Evolutionary conservation across 1,284 basidiomycete genomes (phyloP).

Genomic region (Pisolithus thermaeus): DNA sequence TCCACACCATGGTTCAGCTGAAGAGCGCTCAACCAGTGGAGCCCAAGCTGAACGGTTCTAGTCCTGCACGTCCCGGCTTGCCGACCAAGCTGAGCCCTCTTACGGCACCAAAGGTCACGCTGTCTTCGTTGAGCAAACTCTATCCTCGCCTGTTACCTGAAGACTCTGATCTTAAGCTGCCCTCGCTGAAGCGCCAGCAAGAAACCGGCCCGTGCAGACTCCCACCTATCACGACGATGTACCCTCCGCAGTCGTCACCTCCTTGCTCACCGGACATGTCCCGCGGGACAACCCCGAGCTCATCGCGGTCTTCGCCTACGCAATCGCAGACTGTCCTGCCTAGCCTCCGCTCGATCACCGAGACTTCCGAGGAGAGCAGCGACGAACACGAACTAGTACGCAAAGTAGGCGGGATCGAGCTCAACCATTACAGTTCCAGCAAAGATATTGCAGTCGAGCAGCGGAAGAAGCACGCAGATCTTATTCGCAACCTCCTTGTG

Average conservation of each 20-base stretch:
- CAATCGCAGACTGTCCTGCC: slow-evolving; percentile 36
- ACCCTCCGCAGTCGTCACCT: slow-evolving; percentile 46
- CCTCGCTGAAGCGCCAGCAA: slow-evolving; percentile 20
- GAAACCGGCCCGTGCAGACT: slow-evolving; percentile 49
- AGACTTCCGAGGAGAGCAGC: slow-evolving; percentile 21
- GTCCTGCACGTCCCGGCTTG: slow-evolving; percentile 32
- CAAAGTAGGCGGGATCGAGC: slow-evolving; percentile 33
- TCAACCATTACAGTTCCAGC: slow-evolving; percentile 24
- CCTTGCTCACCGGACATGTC: slow-evolving; percentile 29
- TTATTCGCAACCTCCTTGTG: slow-evolving; percentile 62
- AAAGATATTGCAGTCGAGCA: slow-evolving; percentile 36
- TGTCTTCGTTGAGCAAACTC: slow-evolving; percentile 21
- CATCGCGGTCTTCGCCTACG: slow-evolving; percentile 35
- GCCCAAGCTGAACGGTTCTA: slow-evolving; percentile 28
- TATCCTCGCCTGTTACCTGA: slow-evolving; percentile 59
- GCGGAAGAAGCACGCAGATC: slow-evolving; percentile 53
- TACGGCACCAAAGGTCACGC: slow-evolving; percentile 17
- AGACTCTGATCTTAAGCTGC: slow-evolving; percentile 32
- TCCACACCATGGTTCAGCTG: slow-evolving; percentile 53
- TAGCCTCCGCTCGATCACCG: slow-evolving; percentile 40
- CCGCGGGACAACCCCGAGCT: slow-evolving; percentile 41
- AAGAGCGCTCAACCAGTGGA: slow-evolving; percentile 44
- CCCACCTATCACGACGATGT: slow-evolving; percentile 50
- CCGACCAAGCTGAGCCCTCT: slow-evolving; percentile 32
- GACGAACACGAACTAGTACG: slow-evolving; percentile 30